phyloP scores from a whole-genome alignment of 2,329 filamentous ascomycete genomes.

The Fusarium pininemorale region DNA sequence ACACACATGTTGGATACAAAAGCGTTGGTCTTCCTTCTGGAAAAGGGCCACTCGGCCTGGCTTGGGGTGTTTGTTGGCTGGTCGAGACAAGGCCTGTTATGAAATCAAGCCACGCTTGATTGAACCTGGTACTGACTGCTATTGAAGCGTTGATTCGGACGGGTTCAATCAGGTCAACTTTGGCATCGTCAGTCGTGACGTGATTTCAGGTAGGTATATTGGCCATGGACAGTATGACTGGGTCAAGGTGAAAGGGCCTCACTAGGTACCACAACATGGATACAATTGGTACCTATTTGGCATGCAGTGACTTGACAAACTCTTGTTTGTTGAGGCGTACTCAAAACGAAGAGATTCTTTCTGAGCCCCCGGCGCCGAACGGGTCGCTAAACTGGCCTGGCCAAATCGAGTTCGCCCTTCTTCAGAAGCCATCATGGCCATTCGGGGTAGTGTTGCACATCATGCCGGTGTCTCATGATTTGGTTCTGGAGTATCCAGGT shows the following conservation, averaged over 20 bases:
- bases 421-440: not conserved
- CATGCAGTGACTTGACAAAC: not conserved
- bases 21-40: conserved; percentile 6
- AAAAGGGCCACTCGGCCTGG: conserved; percentile 13
- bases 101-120: conserved; percentile 11
- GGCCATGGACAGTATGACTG: not conserved
- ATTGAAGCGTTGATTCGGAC: not conserved
- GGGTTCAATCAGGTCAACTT: not conserved
- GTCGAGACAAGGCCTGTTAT: not conserved
- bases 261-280: not conserved
- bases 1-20: not conserved
- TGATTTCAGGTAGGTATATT: not conserved
- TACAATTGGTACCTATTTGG: not conserved
- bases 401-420: conserved; percentile 1
- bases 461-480: conserved; percentile 4
- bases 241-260: not conserved
- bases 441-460: conserved; percentile 1
- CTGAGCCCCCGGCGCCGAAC: not conserved
- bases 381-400: conserved; percentile 12
- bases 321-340: not conserved
- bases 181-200: not conserved
- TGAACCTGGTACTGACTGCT: not conserved
- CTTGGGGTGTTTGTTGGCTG: not conserved
- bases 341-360: not conserved
- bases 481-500: conserved; percentile 4